A percentile compares a stretch with the other conserved stretches of the same genome.
These are phyloP conservation scores for Prinsepia uniflora DNA, from an alignment of 306 rosid species.

Conservation along the genomic window DNA sequence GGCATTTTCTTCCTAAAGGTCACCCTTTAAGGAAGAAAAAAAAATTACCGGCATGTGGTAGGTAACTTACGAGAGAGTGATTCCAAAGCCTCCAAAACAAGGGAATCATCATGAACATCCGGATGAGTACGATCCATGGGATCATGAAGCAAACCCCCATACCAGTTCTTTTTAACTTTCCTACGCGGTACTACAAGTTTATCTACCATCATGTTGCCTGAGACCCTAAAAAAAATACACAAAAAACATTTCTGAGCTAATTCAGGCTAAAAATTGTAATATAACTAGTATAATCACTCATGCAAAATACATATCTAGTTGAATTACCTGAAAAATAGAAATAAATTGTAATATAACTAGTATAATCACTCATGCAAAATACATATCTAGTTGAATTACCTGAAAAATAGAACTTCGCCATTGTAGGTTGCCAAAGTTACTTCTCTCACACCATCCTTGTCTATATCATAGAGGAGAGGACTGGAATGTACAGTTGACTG, in stretches of 20 bases:
- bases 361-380: constrained; percentile 7
- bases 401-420: constrained; percentile 96
- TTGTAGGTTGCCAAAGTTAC: constrained; percentile 94
- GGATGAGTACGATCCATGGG: constrained; percentile 91
- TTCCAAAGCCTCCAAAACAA: constrained; percentile 55
- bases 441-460: constrained; percentile 97
- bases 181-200: constrained; percentile 85
- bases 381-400: constrained; percentile 45
- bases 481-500: constrained; percentile 97
- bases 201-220: constrained; percentile 95
- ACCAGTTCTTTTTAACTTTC: constrained; percentile 79
- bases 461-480: constrained; percentile 91
- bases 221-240: constrained; percentile 53
- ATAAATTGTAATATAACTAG: neutral
- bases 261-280: constrained; percentile 1
- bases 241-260: neutral
- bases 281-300: constrained; percentile 2
- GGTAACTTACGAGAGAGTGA: constrained; percentile 51
- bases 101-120: constrained; percentile 74
- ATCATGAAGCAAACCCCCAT: constrained; percentile 61
- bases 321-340: constrained; percentile 53
- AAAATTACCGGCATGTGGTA: constrained; percentile 11
- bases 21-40: neutral
- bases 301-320: constrained; percentile 19
- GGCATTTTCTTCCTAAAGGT: constrained; percentile 18